Evolutionary conservation across 2,329 filamentous ascomycete species (phyloP), one percentile per base, ranked within the genome.

Genomic region (Pseudogymnoascus sp.): DNA sequence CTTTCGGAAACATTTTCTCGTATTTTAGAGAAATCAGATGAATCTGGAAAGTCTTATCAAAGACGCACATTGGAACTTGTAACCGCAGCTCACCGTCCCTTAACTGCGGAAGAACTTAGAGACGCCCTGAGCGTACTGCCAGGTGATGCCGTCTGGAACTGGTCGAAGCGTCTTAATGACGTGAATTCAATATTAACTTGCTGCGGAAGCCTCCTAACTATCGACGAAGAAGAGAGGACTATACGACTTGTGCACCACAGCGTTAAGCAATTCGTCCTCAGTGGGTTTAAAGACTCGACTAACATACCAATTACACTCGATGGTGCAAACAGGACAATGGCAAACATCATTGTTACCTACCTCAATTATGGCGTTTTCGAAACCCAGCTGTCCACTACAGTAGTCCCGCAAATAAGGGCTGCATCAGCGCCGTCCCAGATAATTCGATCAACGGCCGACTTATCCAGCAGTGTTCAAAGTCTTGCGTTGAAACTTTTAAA

Each of bases 71-170:
- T 78, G 0, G 63, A 75, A 12, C 59, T 76, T 30, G 25, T 78
- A 0, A 58, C 66, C 0, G 67, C 64, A 0, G 72, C 73, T 9
- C 58, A 38, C 0, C 68, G 71, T 6, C 70, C 73, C 0, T 61
- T 78, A 6, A 71, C 69, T 0, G 63, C 57, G 0, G 66, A 72
- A 0, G 71, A 78, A 57, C 65, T 78, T 53, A 67, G 69, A 15
- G 75, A 77, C 67, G 74, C 74, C 4, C 58, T 76, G 0, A 75
- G 74, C 12, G 72, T 78, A 0, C 61, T 62, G 2, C 69, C 71
- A 5, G 73, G 74, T 1, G 63, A 74, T 11, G 57, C 64, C 0
- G 30, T 33, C 1, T 74, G 70, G 71, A 60, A 69, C 12, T 64
- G 64, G 0, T 35, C 38, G 18, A 63, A 47, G 20, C 60, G 67